These are phyloP conservation scores for Apiosordaria backusii DNA, from an alignment of 495 filamentous ascomycete genomes.

Conservation along the genomic window DNA sequence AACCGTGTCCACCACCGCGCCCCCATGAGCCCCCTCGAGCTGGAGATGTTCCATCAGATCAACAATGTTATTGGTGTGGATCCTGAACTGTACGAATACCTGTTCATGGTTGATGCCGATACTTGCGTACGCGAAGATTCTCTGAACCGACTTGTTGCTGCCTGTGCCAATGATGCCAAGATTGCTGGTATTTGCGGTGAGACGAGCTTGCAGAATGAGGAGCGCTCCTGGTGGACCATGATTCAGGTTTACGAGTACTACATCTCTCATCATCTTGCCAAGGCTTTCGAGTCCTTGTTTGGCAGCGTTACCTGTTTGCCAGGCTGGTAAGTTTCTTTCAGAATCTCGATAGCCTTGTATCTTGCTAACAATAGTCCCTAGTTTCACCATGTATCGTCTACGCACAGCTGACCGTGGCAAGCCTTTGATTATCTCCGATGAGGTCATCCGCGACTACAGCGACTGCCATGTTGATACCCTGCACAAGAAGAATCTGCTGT, in stretches of 20 bases:
- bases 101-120: conserved; percentile 97
- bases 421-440: conserved; percentile 86
- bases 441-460: conserved; percentile 81
- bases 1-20: conserved; percentile 94
- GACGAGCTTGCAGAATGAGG: conserved; percentile 92
- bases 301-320: conserved; percentile 96
- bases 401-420: conserved; percentile 88
- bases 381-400: conserved; percentile 98
- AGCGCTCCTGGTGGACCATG: conserved; percentile 97
- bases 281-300: conserved; percentile 94
- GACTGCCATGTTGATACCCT: conserved; percentile 87
- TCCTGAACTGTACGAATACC: conserved; percentile 94
- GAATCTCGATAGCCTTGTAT: background rate
- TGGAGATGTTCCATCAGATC: conserved; percentile 98
- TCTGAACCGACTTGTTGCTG: conserved; percentile 85
- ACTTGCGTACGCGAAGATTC: conserved; percentile 92
- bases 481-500: conserved; percentile 96
- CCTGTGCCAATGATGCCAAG: conserved; percentile 89
- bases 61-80: conserved; percentile 99
- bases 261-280: conserved; percentile 90
- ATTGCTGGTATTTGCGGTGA: conserved; percentile 98
- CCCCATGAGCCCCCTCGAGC: conserved; percentile 90
- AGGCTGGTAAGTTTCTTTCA: conserved; percentile 82
- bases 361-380: conserved; percentile 34
- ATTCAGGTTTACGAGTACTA: conserved; percentile 99